phyloP scores from a whole-genome alignment of 306 rosid genomes.

The Myrica gale region DNA sequence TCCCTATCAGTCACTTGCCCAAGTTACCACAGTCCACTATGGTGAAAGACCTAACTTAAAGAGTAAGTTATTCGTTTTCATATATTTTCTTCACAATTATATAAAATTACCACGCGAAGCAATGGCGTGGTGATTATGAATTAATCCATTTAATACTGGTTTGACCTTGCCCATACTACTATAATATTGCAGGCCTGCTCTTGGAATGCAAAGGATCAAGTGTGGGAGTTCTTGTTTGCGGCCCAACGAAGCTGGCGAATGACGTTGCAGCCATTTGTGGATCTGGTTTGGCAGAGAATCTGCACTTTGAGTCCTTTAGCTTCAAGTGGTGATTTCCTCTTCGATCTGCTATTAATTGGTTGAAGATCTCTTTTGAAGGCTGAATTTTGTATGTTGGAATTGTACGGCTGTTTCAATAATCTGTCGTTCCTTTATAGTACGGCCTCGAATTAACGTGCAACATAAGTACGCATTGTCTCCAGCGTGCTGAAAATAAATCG shows the following conservation, averaged over 20 bases:
- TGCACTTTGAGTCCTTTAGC: conserved; percentile 73
- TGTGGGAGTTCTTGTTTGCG: conserved; percentile 53
- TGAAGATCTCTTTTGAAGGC: too few species aligned
- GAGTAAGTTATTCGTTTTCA: conserved; percentile 37
- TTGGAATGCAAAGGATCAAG: conserved; percentile 45
- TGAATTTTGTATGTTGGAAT: too few species aligned
- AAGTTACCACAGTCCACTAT: conserved; percentile 54
- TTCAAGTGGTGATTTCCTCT: conserved; percentile 53
- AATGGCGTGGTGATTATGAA: too few species aligned
- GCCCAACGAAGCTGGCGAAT: conserved; percentile 65
- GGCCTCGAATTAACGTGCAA: too few species aligned
- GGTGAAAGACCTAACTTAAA: conserved; percentile 62
- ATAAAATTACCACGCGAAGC: neutral
- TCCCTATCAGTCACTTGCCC: conserved; percentile 41
- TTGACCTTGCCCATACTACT: too few species aligned
- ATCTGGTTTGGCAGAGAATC: conserved; percentile 45
- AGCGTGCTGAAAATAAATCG: too few species aligned
- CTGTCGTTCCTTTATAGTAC: too few species aligned
- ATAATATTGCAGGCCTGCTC: conserved; percentile 35
- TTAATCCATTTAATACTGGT: too few species aligned
- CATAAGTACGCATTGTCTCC: too few species aligned
- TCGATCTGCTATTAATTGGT: too few species aligned
- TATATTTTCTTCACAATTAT: neutral
- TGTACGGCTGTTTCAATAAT: too few species aligned
- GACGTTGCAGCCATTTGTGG: conserved; percentile 73